A percentile compares a stretch with the other conserved stretches of the same genome.
Evolutionary conservation across 2,329 filamentous ascomycete genomes (phyloP).

Genomic region (Beauveria bassiana): DNA sequence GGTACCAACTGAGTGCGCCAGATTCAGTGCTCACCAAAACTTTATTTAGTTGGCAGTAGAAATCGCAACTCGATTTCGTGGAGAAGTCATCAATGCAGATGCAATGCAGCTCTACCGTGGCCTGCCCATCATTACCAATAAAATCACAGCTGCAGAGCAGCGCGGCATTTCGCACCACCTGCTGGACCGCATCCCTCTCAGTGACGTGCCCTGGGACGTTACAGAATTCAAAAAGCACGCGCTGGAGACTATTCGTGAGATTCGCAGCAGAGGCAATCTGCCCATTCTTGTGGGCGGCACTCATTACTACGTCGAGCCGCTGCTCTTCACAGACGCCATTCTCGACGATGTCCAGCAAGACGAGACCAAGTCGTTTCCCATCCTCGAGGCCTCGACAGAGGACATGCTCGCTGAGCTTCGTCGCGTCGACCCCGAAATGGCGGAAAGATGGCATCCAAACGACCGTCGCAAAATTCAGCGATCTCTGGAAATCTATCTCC

Average conservation of each 20-base stretch:
- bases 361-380: conserved; percentile 46
- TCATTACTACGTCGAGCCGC: conserved; percentile 86
- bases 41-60: conserved; percentile 71
- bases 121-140: conserved; percentile 91
- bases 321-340: conserved; percentile 68
- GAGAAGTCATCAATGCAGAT: conserved; percentile 94
- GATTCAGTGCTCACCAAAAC: background rate
- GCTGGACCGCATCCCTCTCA: conserved; percentile 66
- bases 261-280: conserved; percentile 67
- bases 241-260: conserved; percentile 62
- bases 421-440: conserved; percentile 84
- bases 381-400: conserved; percentile 64
- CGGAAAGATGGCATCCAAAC: conserved; percentile 86
- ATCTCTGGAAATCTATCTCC: conserved; percentile 83
- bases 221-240: conserved; percentile 68
- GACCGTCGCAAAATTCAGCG: conserved; percentile 83
- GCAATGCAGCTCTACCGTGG: conserved; percentile 97
- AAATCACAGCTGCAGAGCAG: conserved; percentile 68
- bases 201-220: conserved; percentile 78
- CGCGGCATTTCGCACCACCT: conserved; percentile 81
- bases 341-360: conserved; percentile 31
- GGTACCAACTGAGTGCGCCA: background rate
- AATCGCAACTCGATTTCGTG: conserved; percentile 72
- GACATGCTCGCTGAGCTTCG: conserved; percentile 64
- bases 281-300: conserved; percentile 92